Conservation (phyloP, 2,329 filamentous ascomycete species). For the Rhynchosporium graminicola region DNA sequence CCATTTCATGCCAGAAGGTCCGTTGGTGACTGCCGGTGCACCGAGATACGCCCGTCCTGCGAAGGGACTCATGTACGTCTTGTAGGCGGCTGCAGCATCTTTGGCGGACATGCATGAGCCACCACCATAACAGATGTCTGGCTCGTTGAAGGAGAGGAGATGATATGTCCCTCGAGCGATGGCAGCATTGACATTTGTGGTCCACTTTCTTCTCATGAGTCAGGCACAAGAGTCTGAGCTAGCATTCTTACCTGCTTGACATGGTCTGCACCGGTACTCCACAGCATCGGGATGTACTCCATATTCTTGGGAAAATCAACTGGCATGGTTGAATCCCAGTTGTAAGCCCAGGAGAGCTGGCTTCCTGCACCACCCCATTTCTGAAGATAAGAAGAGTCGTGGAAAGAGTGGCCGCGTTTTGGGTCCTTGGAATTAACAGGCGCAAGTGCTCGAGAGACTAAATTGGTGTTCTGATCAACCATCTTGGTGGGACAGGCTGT, state of each 20-base stretch:
- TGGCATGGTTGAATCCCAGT: constrained; percentile 58
- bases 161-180: constrained; percentile 54
- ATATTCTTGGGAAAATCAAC: constrained; percentile 47
- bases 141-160: constrained; percentile 70
- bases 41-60: constrained; percentile 45
- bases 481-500: not conserved
- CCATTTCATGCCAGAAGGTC: constrained; percentile 13
- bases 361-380: constrained; percentile 24
- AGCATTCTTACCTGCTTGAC: constrained; percentile 37
- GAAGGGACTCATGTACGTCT: constrained; percentile 46
- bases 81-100: constrained; percentile 43
- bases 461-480: not conserved
- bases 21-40: constrained; percentile 48
- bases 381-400: constrained; percentile 22
- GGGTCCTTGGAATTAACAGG: not conserved
- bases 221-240: not conserved
- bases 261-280: constrained; percentile 52
- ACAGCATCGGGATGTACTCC: constrained; percentile 67
- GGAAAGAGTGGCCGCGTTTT: constrained; percentile 26
- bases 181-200: constrained; percentile 49
- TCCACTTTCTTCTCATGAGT: constrained; percentile 2
- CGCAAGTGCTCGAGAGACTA: not conserved
- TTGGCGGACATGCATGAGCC: constrained; percentile 19
- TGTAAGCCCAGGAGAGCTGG: constrained; percentile 58
- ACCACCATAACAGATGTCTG: constrained; percentile 50